Base-by-base conservation (phyloP, 495 filamentous ascomycete species). In the Pyronema omphalodes region DNA sequence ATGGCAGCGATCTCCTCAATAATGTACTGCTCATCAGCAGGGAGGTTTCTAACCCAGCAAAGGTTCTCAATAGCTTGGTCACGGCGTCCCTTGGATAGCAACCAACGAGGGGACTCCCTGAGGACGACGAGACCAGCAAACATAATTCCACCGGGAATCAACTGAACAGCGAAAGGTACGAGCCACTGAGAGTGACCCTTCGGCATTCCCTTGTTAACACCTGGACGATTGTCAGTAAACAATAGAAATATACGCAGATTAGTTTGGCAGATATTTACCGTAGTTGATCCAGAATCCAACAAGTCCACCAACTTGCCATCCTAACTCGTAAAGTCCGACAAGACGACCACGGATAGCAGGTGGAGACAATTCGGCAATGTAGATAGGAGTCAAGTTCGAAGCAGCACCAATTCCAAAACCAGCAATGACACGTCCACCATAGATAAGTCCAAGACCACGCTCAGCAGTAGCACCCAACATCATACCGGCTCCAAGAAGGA, bases 261-360 rank as follows among this genome's bases (percentile, higher is more conserved):
- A 29, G 23, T 5, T 6, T 1, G 3, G 44, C 3, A 9, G 44
- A 9, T 15, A 63, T 29, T 36, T 48, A 64, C 65, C 64, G 53
- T 69, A 71, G 58, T 81, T 82, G 60, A 83, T 81, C 78, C 77
- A 83, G 59, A 84, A 85, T 3, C 81, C 81, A n/a, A 82, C 74
- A 19, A 86, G 67, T 11, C 80, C 80, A 45, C 81, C 81, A 59
- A 82, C 71, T 66, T 85, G 82, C 77, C 80, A 84, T 9, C 80
- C 78, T 39, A 84, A 67, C 65, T 85, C 81, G 60, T 82, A 86
- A 23, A 86, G 70, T 58, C 81, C 79, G 49, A 76, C 74, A 7
- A 78, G 67, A 37, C 72, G 62, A 12, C 75, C 75, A 35, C 75
- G 67, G 53, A 78, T 67, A 15, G 75, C 72, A 0, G 75, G 75